Evolutionary conservation across 2,329 filamentous ascomycete species (phyloP).

Genomic region (Shiraia bambusicola): DNA sequence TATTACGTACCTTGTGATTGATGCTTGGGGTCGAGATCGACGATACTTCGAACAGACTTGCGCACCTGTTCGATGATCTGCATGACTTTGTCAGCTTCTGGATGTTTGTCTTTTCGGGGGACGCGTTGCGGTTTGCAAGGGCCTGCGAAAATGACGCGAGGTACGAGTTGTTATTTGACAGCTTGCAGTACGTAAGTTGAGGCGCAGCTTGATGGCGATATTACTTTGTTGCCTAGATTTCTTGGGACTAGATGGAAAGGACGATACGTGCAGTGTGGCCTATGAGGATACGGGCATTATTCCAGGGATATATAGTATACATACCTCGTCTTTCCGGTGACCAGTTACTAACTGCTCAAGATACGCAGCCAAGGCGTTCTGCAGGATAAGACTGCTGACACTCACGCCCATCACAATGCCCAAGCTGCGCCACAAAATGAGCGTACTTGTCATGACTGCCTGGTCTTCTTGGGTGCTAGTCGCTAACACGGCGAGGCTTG

Average conservation of each 20-base stretch:
- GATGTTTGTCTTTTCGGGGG: not conserved
- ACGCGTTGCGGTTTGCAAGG: not conserved
- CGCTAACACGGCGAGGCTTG: conserved; percentile 46
- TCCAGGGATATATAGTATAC: conserved; percentile 2
- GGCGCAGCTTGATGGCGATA: not conserved
- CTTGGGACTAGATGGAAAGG: not conserved
- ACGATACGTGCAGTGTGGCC: too few species aligned
- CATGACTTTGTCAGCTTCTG: conserved; percentile 3
- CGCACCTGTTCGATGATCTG: conserved; percentile 52
- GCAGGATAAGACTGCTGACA: conserved; percentile 68
- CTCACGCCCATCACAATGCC: conserved; percentile 75
- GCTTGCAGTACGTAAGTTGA: not conserved
- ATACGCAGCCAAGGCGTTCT: conserved; percentile 66
- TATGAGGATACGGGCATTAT: too few species aligned
- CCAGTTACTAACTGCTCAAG: conserved; percentile 62
- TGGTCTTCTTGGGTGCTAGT: conserved; percentile 48
- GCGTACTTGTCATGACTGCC: conserved; percentile 61
- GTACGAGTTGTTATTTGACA: not conserved
- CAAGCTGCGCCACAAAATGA: conserved; percentile 70
- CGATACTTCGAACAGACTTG: conserved; percentile 53
- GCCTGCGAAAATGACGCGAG: not conserved
- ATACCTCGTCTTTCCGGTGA: conserved; percentile 55
- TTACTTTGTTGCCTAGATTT: not conserved
- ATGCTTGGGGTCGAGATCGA: conserved; percentile 48
- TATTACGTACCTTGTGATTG: conserved; percentile 51